A percentile compares a stretch with the other conserved stretches of the same genome.
Conservation (phyloP, 805 yeast species). For the Starmerella bombicola region DNA sequence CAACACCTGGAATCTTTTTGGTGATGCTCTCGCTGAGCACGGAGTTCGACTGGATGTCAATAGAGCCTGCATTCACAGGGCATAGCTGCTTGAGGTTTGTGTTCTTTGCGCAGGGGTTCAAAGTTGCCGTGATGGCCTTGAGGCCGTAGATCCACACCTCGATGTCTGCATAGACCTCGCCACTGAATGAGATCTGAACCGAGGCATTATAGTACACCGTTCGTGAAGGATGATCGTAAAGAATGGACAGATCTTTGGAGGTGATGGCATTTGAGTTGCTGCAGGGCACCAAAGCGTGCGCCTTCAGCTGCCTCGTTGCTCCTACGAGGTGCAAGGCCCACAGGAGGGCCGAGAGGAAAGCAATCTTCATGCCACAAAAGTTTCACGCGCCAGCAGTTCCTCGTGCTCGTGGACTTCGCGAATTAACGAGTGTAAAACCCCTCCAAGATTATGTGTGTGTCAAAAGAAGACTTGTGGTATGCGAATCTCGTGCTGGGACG, state of each 20-base stretch:
- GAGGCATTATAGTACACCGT: constrained; percentile 58
- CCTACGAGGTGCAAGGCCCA: constrained; percentile 2
- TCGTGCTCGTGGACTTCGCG: too few relatives aligned
- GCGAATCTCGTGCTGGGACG: too few relatives aligned
- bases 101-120: constrained; percentile 46
- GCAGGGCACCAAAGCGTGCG: constrained; percentile 76
- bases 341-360: constrained; percentile 7
- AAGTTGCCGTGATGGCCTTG: constrained; percentile 41
- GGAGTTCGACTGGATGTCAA: constrained; percentile 63
- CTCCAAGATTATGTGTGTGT: too few relatives aligned
- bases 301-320: constrained; percentile 29
- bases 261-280: constrained; percentile 62
- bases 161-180: constrained; percentile 54
- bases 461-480: too few relatives aligned
- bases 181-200: constrained; percentile 54
- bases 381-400: neutral
- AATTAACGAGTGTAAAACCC: too few relatives aligned
- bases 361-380: constrained; percentile 5
- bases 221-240: constrained; percentile 57
- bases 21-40: constrained; percentile 38
- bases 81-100: constrained; percentile 74
- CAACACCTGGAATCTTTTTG: constrained; percentile 63
- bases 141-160: constrained; percentile 82
- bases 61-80: constrained; percentile 70
- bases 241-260: constrained; percentile 62